A percentile compares a stretch with the other conserved stretches of the same genome.
These are phyloP conservation scores for Salix exigua DNA, from an alignment of 345 rosid genomes.

Conservation along the genomic window DNA sequence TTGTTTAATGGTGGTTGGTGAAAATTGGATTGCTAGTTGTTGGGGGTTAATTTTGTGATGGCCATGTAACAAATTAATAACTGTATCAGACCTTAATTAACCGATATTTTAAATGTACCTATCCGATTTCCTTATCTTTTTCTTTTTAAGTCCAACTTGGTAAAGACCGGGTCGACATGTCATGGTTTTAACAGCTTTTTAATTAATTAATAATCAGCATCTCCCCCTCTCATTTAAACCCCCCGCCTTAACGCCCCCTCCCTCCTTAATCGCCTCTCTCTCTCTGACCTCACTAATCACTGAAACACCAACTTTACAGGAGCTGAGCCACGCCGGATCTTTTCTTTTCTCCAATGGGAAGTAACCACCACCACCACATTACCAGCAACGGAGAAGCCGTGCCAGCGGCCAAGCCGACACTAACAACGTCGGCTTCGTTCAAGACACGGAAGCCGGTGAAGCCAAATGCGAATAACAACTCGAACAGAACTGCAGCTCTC, in stretches of 20 bases:
- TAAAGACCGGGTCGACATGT: too few species aligned
- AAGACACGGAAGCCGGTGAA: conserved; percentile 37
- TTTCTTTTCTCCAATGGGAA: conserved; percentile 21
- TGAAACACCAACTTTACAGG: conserved; percentile 1
- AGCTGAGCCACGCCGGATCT: conserved; percentile 20
- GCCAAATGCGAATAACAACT: conserved; percentile 6
- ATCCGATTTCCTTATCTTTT: too few species aligned
- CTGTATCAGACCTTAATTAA: too few species aligned
- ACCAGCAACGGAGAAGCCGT: conserved; percentile 34
- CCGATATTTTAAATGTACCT: too few species aligned
- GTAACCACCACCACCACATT: conserved; percentile 8
- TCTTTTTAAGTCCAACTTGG: too few species aligned
- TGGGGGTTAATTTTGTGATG: too few species aligned
- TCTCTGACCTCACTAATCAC: not conserved
- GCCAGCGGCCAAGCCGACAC: conserved; percentile 6
- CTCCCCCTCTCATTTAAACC: conserved; percentile 13
- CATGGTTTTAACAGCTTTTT: not conserved
- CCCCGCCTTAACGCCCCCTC: conserved; percentile 31
- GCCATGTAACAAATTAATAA: too few species aligned
- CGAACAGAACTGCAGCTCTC: conserved; percentile 4
- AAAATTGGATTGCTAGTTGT: too few species aligned
- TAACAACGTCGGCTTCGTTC: conserved; percentile 38
- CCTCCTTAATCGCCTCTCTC: conserved; percentile 14
- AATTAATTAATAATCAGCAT: not conserved
- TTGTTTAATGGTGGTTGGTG: too few species aligned